Percentiles rank a stretch among this genome's conserved stretches.
phyloP scores from a whole-genome alignment of 2,329 filamentous ascomycete genomes.

The Passalora sequoiae region DNA sequence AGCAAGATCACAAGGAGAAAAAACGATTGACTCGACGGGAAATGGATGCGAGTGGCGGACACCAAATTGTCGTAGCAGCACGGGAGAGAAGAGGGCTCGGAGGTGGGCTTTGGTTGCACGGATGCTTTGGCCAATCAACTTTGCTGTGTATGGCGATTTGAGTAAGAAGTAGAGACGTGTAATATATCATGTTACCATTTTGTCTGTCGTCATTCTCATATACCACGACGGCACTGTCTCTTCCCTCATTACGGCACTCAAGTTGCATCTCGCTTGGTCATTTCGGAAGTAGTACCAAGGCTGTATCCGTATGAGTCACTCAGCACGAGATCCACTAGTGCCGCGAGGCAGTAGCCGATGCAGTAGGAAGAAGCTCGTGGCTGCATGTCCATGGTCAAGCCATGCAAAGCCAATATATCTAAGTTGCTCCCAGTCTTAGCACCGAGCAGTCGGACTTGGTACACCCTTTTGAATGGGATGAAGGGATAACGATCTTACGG shows the following conservation, averaged over 20 bases:
- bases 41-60: background rate
- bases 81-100: background rate
- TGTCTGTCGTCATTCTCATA: background rate
- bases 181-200: background rate
- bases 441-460: no score
- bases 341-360: background rate
- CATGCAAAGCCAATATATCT: slow-evolving; percentile 14
- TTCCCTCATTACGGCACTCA: no score
- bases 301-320: slow-evolving; percentile 1
- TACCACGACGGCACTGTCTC: background rate
- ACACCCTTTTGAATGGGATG: no score
- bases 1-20: no score
- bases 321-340: background rate
- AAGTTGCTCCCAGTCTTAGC: background rate
- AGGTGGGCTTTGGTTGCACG: no score
- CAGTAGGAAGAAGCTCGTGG: slow-evolving; percentile 1
- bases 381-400: background rate
- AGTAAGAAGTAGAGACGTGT: background rate
- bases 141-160: background rate
- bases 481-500: no score
- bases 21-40: slow-evolving; percentile 3
- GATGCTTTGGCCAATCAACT: background rate
- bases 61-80: slow-evolving; percentile 9
- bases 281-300: no score
- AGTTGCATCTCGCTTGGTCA: no score